Evolutionary conservation across 2,329 filamentous ascomycete species (phyloP), one percentile per base, ranked within the genome.

Genomic region (Exophiala calicioides): DNA sequence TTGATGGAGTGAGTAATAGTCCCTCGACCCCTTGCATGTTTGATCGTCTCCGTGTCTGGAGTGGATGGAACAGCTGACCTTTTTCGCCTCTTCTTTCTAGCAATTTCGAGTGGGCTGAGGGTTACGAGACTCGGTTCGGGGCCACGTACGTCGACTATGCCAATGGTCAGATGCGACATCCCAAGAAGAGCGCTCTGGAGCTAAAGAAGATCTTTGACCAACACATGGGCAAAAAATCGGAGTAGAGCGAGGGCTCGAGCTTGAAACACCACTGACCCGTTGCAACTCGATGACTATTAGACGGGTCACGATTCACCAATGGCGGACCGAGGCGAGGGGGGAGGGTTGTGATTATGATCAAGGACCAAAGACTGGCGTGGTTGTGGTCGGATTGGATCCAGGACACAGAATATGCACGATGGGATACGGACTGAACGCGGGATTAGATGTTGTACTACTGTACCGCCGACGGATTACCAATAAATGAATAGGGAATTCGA

Each of bases 71-170:
- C 2, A 32, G 6, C 12, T 32, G 6, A 15, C 5, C 5, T 10
- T 32, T 15, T 32, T 32, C n/a, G 7, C 24, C n/a, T 7, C n/a
- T 27, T n/a, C 24, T 27, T 7, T 27, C 29, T 60, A 80, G 77
- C 69, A 91, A 91, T 73, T 91, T 91, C 61, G 88, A 91, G 68
- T 91, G 87, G 87, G 86, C 88, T n/a, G 88, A 94, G 65, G 88
- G 88, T 8, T 95, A 91, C 63, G 84, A 88, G 71, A 93, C 88
- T 32, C 79, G 88, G 30, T 94, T 94, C 60, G 88, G 88, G 19
- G 87, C 90, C 46, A 88, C 84, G 5, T 93, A 78, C 64, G 88
- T 94, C 41, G 88, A 94, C 69, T 94, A 93, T 65, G 62, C 80
- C 59, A 80, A 88, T 57, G 84, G 81, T 18, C 89, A 94, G 75